phyloP scores from a whole-genome alignment of 495 filamentous ascomycete genomes.

The Tetracladium marchalianum region DNA sequence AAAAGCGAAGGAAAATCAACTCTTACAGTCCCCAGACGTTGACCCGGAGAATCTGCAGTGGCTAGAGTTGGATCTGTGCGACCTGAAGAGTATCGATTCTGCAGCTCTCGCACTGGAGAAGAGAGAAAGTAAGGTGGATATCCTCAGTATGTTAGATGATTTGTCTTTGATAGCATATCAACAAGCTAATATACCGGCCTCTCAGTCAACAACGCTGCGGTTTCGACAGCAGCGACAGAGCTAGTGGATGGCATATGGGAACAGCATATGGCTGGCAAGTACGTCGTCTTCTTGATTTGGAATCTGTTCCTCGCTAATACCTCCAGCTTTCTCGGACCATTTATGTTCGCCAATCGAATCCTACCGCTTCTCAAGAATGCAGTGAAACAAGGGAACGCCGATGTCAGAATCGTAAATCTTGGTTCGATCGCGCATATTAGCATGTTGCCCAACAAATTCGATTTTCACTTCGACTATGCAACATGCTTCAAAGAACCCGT shows the following conservation, averaged over 20 bases:
- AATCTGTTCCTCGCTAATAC: background rate
- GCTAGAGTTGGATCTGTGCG: background rate
- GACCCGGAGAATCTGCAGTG: no score
- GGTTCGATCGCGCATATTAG: background rate
- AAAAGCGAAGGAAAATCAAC: background rate
- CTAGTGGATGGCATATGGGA: background rate
- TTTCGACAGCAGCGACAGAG: background rate
- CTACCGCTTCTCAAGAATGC: background rate
- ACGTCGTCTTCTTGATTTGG: background rate
- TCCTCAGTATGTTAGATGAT: background rate
- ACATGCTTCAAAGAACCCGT: no score
- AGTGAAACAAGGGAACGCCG: background rate
- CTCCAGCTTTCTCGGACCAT: background rate
- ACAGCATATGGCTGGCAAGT: background rate
- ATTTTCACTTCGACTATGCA: background rate
- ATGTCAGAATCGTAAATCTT: background rate
- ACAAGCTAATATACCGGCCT: background rate
- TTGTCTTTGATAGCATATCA: no score
- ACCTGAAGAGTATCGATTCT: background rate
- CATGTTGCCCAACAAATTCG: background rate
- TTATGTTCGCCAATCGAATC: background rate
- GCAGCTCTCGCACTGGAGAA: background rate
- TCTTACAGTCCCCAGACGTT: background rate
- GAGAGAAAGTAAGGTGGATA: background rate
- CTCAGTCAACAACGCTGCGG: background rate